Evolutionary conservation across 2,329 filamentous ascomycete species (phyloP), one percentile per base, ranked within the genome.

Genomic region (Colletotrichum shisoi): DNA sequence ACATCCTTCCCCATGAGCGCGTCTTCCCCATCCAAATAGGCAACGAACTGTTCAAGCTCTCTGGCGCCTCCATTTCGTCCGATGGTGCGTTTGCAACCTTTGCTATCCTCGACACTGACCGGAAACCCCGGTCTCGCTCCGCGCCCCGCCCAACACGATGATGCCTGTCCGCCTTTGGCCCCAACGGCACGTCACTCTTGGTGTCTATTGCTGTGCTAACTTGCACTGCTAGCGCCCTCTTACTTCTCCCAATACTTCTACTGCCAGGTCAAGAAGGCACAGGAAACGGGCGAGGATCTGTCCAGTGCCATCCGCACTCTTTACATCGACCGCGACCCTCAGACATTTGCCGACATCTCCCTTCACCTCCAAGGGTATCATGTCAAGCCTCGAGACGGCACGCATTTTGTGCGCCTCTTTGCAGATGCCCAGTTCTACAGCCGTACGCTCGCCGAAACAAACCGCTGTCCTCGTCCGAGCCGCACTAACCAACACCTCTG

Each of bases 161-260:
- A 24, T n/a, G 19, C 45, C 6, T 19, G 9, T 24, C 13, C 56
- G n/a, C 15, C 11, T 57, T 7, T 34, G 40, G 4, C n/a, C 2
- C 19, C n/a, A 17, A 21, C n/a, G 4, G 12, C n/a, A n/a, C 51
- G 17, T 15, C 31, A 8, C 4, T 15, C 11, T 15, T 39, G 34
- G 21, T 53, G 39, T n/a, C 34, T 15, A 19, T 1, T 13, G 49
- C 49, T 37, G 27, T 46, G 31, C 61, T 62, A n/a, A 53, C 21
- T 45, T 34, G 4, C 31, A 34, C 54, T 27, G 39, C 48, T 64
- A 96, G 94, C 93, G 74, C 94, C 94, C 66, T 97, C 94, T 57
- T 97, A 97, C 78, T 97, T 98, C 80, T 96, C 94, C 21, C 90
- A 93, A 72, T 97, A 95, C 81, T 98, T 98, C 78, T 85, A 89